Evolutionary conservation across 2,329 filamentous ascomycete species (phyloP), one percentile per base, ranked within the genome.

Genomic region (Phaeosphaeriaceae sp.): DNA sequence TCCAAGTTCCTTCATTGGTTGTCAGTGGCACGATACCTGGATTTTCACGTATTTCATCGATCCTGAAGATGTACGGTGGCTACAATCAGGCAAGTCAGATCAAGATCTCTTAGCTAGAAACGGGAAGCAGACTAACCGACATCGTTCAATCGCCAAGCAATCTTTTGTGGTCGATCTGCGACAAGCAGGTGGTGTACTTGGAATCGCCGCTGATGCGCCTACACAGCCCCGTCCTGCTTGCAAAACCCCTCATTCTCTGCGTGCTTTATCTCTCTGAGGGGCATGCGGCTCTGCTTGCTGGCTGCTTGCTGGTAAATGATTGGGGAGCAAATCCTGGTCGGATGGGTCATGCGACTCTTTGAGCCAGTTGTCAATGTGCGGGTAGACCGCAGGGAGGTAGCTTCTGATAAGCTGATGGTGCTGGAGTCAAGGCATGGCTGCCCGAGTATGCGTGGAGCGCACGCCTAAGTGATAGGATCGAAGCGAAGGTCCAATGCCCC

Each of bases 281-380:
- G 32, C 13, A 54, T 72, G 68, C 58, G 68, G 68, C 68, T 72
- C 68, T 72, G 68, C 68, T 56, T 32, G 41, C 5, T 32, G 18
- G 15, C 39, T 32, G 15, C 38, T 26, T 12, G 3, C 17, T 41
- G 23, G 23, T 26, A n/a, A 11, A 44, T 30, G 23, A 4, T 26
- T 26, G 23, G 23, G 23, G 48, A 46, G 29, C 15, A 46, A 41
- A 59, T 51, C 39, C 52, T 35, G 40, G 52, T 50, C 46, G 13
- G 34, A 45, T 32, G 57, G n/a, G 61, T 71, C 68, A 70, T 52
- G 46, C 58, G 68, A 68, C 59, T 43, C 17, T 33, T 51, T 44
- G 48, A 56, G 53, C 43, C 43, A 49, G 54, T 54, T 55, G 51
- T 37, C 41, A 43, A 41, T 42, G 57, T 55, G 44, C 48, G 48